Base-by-base conservation (phyloP, 495 filamentous ascomycete species). In the Glarea lozoyensis region DNA sequence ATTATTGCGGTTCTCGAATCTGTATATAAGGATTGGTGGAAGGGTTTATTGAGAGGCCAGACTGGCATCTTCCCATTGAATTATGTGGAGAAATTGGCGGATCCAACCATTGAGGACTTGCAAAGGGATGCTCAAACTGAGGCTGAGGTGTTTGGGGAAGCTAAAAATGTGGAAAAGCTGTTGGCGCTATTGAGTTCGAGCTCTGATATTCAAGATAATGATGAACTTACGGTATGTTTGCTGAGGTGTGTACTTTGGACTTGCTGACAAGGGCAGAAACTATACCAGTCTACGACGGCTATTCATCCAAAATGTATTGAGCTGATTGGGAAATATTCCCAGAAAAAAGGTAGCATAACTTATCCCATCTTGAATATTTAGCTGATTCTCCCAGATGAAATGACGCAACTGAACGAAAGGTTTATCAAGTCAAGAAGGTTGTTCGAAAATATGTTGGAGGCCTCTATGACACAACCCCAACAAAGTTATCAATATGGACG, bases 21-120 rank as follows among this genome's bases (percentile, higher is more conserved):
- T 4, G 92, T 97, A 2, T 98, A 92, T 60, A 98, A 97, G 62
- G 92, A 98, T 65, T 98, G 92, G 92, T 98, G 92, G 92, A 93
- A 94, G 56, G 92, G 92, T 3, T 93, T 88, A 33, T 63, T 97
- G 48, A 77, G 86, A 59, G 92, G 92, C 4, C 87, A 96, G 58
- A 96, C 87, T 12, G 92, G 92, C 47, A 98, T 98, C 50, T 98
- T 98, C 63, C 92, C 92, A 19, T 73, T 98, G 40, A 98, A 98
- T 63, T 98, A 98, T 61, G 93, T 98, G 16, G 92, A 98, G 63
- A 98, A 98, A 62, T 69, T 98, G 39, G 75, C 88, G 25, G 92
- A 98, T 52, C 92, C 92, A 2, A 97, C 92, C 11, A 79, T 80
- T 29, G 90, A 98, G 39, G 93, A 98, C 66, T 64, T 98, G 52